Base-by-base conservation (phyloP, 2,329 filamentous ascomycete species). In the Zymoseptoria ardabiliae region DNA sequence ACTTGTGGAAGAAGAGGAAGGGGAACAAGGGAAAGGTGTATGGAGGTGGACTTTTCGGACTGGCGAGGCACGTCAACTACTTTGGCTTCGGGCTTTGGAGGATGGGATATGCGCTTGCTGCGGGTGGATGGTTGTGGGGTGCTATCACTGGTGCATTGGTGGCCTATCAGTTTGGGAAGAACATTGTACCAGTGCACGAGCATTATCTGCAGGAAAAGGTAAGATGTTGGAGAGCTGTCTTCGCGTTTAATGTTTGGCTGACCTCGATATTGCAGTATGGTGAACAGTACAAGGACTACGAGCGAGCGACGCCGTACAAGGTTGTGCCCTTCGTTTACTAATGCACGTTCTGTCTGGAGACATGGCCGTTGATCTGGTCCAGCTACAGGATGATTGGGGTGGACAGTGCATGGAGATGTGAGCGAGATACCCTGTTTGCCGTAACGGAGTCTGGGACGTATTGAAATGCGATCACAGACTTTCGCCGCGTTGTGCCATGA, bases 41-140 rank as follows among this genome's bases (percentile, higher is more conserved):
- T 63, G 76, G 74, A 0, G 76, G 76, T 9, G 80, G 81, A 0
- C 63, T 83, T 41, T 84, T 79, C 69, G 68, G 71, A 1, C 67
- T 79, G 48, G 78, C 78, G 3, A 75, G 80, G 51, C 79, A 83
- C 66, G 77, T 82, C 70, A 83, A 83, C 61, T 84, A 83, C 64
- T 77, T 77, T 21, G 81, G 75, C 1, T 83, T 81, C 64, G 77
- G 76, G 0, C 41, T 82, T 6, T 83, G 81, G 80, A 70, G 81
- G 22, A 70, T 73, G 22, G 79, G 76, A 4, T 82, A 79, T 66
- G 78, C 79, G 3, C 61, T 81, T 52, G 77, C 76, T 2, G 72
- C 73, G 57, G 80, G 79, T 5, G 80, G 81, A 0, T 79, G 74
- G 72, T 65, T 73, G 2, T 76, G 74, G 68, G 79, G 75, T n/a